Conservation (phyloP, 495 filamentous ascomycete genomes). For the Filosporella fistucella region DNA sequence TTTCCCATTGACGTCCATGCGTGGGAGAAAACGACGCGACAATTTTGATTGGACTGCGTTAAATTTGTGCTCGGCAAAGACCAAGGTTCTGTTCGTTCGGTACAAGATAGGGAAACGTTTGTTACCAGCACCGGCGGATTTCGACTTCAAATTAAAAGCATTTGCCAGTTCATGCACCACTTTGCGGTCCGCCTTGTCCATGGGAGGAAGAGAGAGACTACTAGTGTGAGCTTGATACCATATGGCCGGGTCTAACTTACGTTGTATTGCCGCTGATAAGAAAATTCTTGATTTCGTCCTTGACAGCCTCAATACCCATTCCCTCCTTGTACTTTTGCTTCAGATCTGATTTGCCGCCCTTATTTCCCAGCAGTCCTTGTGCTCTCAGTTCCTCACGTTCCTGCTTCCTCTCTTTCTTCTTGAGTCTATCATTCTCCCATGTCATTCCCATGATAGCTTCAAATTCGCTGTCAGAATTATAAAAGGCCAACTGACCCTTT, state of each 20-base stretch:
- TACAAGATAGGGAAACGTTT: slow-evolving; percentile 72
- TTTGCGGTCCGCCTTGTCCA: slow-evolving; percentile 73
- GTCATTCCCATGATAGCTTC: slow-evolving; percentile 51
- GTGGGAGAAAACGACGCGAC: slow-evolving; percentile 40
- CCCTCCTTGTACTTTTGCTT: slow-evolving; percentile 68
- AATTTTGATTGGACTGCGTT: slow-evolving; percentile 35
- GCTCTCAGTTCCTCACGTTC: slow-evolving; percentile 74
- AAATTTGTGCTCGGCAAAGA: slow-evolving; percentile 45
- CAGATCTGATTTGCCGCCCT: slow-evolving; percentile 57
- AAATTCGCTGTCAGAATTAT: slow-evolving; percentile 72
- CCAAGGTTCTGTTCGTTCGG: slow-evolving; percentile 60
- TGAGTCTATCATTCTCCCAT: slow-evolving; percentile 75
- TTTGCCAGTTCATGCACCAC: slow-evolving; percentile 70
- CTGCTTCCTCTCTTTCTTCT: slow-evolving; percentile 74
- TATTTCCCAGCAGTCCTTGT: slow-evolving; percentile 72
- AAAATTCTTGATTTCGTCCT: slow-evolving; percentile 67
- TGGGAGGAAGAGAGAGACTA: slow-evolving; percentile 77
- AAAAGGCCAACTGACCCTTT: slow-evolving; percentile 42
- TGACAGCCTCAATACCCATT: slow-evolving; percentile 66
- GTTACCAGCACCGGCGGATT: slow-evolving; percentile 72
- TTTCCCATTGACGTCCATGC: slow-evolving; percentile 25
- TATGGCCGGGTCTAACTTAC: slow-evolving; percentile 37
- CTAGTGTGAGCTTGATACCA: slow-evolving; percentile 4
- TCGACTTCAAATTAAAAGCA: slow-evolving; percentile 70
- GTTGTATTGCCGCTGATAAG: slow-evolving; percentile 57